Conservation (phyloP, 1,284 basidiomycete genomes). For the Ustilago hordei region DNA sequence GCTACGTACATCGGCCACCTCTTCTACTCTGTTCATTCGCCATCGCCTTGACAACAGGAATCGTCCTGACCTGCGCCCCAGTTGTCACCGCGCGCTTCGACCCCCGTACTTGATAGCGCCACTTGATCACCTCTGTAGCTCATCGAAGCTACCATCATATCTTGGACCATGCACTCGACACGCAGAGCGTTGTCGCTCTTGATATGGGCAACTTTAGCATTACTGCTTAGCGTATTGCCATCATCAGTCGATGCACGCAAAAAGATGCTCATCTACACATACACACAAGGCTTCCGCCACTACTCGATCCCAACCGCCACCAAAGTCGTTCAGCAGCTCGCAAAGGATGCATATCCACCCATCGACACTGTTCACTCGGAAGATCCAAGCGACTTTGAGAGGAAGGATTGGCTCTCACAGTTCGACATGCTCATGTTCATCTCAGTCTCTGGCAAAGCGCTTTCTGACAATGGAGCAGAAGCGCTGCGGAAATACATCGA, state of each 20-base stretch:
- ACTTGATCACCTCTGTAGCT: background rate
- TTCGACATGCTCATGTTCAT: slow-evolving; percentile 63
- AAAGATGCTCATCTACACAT: slow-evolving; percentile 57
- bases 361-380: slow-evolving; percentile 49
- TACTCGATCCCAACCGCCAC: slow-evolving; percentile 55
- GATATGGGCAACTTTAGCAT: slow-evolving; percentile 13
- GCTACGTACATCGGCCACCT: background rate
- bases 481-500: slow-evolving; percentile 57
- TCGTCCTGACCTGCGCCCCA: background rate
- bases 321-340: slow-evolving; percentile 48
- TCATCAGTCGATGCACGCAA: slow-evolving; percentile 36
- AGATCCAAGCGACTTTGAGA: slow-evolving; percentile 53
- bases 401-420: slow-evolving; percentile 43
- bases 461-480: slow-evolving; percentile 41
- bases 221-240: slow-evolving; percentile 20
- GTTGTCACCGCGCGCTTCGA: background rate
- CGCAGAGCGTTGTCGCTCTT: slow-evolving; percentile 10
- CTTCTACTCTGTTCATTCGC: background rate
- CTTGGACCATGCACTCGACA: slow-evolving; percentile 15
- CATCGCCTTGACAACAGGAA: background rate
- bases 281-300: slow-evolving; percentile 57
- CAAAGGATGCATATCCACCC: slow-evolving; percentile 37
- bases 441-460: slow-evolving; percentile 52
- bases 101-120: background rate
- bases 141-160: background rate